These are phyloP conservation scores for Fusarium xylarioides DNA, from an alignment of 2,329 filamentous ascomycete genomes.

Conservation along the genomic window DNA sequence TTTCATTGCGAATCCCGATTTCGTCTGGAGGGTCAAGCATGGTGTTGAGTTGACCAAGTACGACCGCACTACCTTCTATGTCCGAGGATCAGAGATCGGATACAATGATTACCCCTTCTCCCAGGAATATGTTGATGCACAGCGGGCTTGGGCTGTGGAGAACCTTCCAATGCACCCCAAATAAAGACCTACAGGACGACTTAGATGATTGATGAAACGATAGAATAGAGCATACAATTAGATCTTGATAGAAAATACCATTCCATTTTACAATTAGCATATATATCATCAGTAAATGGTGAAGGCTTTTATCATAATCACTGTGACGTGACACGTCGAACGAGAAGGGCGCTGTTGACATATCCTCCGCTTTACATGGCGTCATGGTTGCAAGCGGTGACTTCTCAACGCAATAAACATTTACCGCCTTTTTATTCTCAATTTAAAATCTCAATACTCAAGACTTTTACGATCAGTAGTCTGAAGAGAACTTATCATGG, in stretches of 20 bases:
- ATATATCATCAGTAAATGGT: rapidly evolving
- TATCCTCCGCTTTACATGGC: neutral
- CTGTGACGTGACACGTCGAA: neutral
- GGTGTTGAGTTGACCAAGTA: constrained; percentile 38
- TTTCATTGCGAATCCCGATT: constrained; percentile 44
- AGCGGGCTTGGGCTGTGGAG: constrained; percentile 10
- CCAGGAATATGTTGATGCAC: constrained; percentile 7
- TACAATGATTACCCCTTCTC: constrained; percentile 38
- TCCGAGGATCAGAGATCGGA: constrained; percentile 22
- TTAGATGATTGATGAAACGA: neutral
- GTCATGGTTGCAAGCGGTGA: neutral
- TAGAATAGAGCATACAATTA: neutral
- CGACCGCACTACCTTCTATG: constrained; percentile 41
- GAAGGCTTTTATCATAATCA: rapidly evolving
- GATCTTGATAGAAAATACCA: neutral
- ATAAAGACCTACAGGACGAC: neutral
- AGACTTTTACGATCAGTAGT: rapidly evolving
- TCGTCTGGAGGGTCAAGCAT: constrained; percentile 42
- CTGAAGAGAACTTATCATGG: neutral
- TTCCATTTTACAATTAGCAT: too few relatives aligned
- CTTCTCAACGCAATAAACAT: rapidly evolving
- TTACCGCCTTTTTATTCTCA: too few relatives aligned
- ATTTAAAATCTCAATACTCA: rapidly evolving
- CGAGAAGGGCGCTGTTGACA: neutral
- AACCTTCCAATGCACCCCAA: constrained; percentile 6